A percentile compares a stretch with the other conserved stretches of the same genome.
Conservation (phyloP, 2,329 filamentous ascomycete species). For the Ceratocystis papillata region DNA sequence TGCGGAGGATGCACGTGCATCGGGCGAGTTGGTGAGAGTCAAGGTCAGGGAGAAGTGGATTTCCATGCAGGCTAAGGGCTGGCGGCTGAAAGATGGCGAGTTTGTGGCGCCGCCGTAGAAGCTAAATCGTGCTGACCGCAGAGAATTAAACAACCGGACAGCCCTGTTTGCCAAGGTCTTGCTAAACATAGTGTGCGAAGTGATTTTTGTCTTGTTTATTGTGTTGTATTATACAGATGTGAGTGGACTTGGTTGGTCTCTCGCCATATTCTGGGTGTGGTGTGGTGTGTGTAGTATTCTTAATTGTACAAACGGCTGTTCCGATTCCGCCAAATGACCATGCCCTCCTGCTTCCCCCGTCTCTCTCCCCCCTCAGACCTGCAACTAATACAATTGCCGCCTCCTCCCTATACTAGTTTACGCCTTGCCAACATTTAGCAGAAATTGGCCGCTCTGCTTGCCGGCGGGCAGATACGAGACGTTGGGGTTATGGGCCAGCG, state of each 20-base stretch:
- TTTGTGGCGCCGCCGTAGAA: constrained; percentile 33
- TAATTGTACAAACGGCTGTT: constrained; percentile 22
- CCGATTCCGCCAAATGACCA: background rate
- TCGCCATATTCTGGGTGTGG: constrained; percentile 23
- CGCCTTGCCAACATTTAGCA: constrained; percentile 43
- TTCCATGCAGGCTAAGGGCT: constrained; percentile 54
- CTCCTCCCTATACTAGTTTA: constrained; percentile 26
- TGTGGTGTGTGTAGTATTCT: constrained; percentile 15
- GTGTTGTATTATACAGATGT: constrained; percentile 24
- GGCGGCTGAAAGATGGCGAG: constrained; percentile 46
- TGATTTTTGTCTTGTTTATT: background rate
- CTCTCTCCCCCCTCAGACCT: background rate
- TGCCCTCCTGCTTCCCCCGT: background rate
- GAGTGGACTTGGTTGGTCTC: constrained; percentile 22
- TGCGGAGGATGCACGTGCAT: constrained; percentile 78
- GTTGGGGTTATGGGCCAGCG: constrained; percentile 81
- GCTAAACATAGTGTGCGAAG: background rate
- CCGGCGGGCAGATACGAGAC: constrained; percentile 86
- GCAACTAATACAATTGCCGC: constrained; percentile 19
- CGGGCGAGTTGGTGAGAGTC: constrained; percentile 70
- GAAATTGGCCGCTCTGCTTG: constrained; percentile 49
- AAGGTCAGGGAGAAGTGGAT: constrained; percentile 63
- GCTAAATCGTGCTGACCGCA: background rate
- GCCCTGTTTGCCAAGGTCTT: background rate
- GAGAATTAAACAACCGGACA: background rate